These are phyloP conservation scores for Globisporangium recalcitrans DNA, from an alignment of 352 stramenopile species.

Conservation along the genomic window DNA sequence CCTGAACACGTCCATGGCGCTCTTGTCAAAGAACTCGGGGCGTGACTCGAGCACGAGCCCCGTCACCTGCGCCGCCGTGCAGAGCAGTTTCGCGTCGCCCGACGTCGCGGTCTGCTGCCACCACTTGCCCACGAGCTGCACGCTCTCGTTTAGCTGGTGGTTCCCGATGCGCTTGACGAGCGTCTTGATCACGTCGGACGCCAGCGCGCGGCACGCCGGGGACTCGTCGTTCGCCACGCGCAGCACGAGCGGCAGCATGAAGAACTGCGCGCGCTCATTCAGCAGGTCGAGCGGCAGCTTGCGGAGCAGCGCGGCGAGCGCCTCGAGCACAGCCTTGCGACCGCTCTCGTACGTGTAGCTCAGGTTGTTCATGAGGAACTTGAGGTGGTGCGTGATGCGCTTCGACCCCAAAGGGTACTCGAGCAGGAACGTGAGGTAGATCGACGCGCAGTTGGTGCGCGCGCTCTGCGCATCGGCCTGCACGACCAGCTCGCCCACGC, in stretches of 20 bases:
- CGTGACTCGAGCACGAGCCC: constrained; percentile 64
- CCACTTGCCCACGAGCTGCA: constrained; percentile 87
- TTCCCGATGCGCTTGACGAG: constrained; percentile 88
- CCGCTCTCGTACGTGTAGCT: constrained; percentile 95
- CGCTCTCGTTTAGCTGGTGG: constrained; percentile 86
- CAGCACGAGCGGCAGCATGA: constrained; percentile 95
- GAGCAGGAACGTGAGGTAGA: constrained; percentile 91
- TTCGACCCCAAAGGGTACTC: constrained; percentile 94
- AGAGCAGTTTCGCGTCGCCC: constrained; percentile 59
- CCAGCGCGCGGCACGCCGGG: constrained; percentile 79
- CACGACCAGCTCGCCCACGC: constrained; percentile 91
- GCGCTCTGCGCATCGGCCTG: constrained; percentile 88
- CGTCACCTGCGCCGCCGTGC: constrained; percentile 70
- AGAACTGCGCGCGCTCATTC: constrained; percentile 90
- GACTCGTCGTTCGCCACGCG: constrained; percentile 95
- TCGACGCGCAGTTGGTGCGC: constrained; percentile 68
- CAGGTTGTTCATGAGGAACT: constrained; percentile 94
- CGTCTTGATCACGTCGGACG: constrained; percentile 72
- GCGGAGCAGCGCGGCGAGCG: constrained; percentile 85
- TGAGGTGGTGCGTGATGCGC: constrained; percentile 91
- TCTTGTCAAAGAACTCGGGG: constrained; percentile 73
- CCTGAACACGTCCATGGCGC: constrained; percentile 36
- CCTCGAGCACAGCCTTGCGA: constrained; percentile 86
- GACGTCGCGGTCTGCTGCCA: constrained; percentile 35
- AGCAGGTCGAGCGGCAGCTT: constrained; percentile 91